These are phyloP conservation scores for Colletotrichum tanaceti DNA, from an alignment of 2,329 filamentous ascomycete genomes.

Conservation along the genomic window DNA sequence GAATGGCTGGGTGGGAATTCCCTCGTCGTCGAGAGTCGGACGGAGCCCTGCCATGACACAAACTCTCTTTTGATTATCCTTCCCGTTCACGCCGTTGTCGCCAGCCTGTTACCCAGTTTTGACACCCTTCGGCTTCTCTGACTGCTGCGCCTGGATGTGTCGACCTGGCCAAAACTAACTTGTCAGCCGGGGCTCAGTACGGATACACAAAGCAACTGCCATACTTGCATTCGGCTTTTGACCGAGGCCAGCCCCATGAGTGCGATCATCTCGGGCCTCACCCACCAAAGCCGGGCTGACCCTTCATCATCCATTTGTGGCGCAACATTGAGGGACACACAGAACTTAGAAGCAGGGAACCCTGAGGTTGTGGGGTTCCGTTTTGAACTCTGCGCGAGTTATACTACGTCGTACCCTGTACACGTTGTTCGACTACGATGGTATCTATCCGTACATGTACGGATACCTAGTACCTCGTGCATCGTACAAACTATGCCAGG, in stretches of 20 bases:
- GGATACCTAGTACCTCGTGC: no score
- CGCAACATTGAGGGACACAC: slow-evolving; percentile 21
- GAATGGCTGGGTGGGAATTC: slow-evolving; percentile 17
- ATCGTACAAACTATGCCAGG: neutral
- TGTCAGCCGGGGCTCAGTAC: slow-evolving; percentile 14
- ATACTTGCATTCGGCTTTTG: slow-evolving; percentile 31
- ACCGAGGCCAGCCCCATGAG: slow-evolving; percentile 29
- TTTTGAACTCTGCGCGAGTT: slow-evolving; percentile 14
- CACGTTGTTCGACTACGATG: no score
- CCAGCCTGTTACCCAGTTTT: neutral
- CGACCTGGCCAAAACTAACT: neutral
- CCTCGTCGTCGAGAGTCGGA: slow-evolving; percentile 25
- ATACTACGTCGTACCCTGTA: no score
- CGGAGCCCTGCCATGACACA: slow-evolving; percentile 29
- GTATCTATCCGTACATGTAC: no score
- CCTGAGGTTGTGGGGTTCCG: slow-evolving; percentile 17
- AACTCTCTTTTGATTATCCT: slow-evolving; percentile 34
- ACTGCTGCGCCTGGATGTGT: slow-evolving; percentile 2
- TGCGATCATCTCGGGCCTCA: slow-evolving; percentile 27
- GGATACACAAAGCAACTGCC: slow-evolving; percentile 9
- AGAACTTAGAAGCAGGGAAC: slow-evolving; percentile 30
- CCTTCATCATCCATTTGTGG: slow-evolving; percentile 26
- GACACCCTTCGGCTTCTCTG: neutral
- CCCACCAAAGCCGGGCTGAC: slow-evolving; percentile 22
- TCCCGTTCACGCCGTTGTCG: slow-evolving; percentile 11